A percentile compares a stretch with the other conserved stretches of the same genome.
phyloP scores from a whole-genome alignment of 441 rosid species.

The Corymbia citriodora region DNA sequence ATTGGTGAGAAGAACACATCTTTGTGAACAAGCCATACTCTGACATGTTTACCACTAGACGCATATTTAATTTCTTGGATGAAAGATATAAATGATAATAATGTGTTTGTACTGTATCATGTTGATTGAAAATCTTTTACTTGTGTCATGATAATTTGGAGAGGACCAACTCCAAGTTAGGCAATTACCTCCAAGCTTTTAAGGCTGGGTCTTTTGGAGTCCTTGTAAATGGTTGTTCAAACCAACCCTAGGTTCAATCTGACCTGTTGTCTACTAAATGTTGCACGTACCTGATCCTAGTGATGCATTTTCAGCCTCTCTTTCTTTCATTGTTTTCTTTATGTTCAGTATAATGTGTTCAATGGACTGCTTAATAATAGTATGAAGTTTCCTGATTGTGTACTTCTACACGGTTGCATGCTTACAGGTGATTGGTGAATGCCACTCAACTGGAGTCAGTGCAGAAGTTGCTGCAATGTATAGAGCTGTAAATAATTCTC shows the following conservation, averaged over 20 bases:
- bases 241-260: background rate
- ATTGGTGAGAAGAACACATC: background rate
- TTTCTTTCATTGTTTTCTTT: background rate
- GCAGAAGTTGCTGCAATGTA: slow-evolving; percentile 69
- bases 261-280: background rate
- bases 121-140: background rate
- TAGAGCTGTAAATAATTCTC: slow-evolving; percentile 36
- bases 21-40: background rate
- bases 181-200: background rate
- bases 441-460: slow-evolving; percentile 60
- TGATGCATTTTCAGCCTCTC: background rate
- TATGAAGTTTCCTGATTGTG: background rate
- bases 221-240: background rate
- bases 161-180: background rate
- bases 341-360: background rate
- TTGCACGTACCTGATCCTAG: background rate
- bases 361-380: background rate
- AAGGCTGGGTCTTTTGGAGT: background rate
- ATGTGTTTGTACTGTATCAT: background rate
- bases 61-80: background rate
- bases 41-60: background rate
- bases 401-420: slow-evolving; percentile 7
- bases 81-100: background rate
- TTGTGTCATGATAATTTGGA: background rate
- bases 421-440: slow-evolving; percentile 84